Evolutionary conservation across 768 basidiomycete genomes (phyloP), one percentile per base, ranked within the genome.

Genomic region (Leccinum obscurum): DNA sequence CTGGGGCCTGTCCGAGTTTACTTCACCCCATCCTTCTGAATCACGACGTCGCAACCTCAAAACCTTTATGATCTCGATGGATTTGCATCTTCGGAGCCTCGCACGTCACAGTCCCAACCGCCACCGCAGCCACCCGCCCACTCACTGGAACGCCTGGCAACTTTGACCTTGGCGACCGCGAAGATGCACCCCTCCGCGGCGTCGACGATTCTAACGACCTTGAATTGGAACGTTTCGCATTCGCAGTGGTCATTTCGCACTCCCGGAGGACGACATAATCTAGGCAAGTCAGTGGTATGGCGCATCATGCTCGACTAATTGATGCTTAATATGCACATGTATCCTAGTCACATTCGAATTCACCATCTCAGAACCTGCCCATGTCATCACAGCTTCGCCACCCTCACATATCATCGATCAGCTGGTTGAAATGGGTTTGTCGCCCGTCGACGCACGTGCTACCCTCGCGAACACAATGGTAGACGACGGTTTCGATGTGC

Each of bases 381-480:
- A 39, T 59, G 7, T 62, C 62, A n/a, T 51, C 55, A 37, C 37
- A 39, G 1, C 71, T 0, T 88, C 88, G 1, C 89, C 89, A 3
- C 95, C 95, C 1, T 95, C 95, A 0, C 96, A 98, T 69, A 80
- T 98, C 55, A 76, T 94, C 1, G 95, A 95, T 0, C 90, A 93
- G 70, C 84, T 98, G 32, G 90, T 97, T 30, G 93, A 95, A 75
- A 96, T 98, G 94, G 96, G 95, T 3, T 98, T 97, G 76, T 85
- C 92, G 0, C 80, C 89, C 24, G 73, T 82, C n/a, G 86, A 92
- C 68, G 90, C 95, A 2, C 84, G 85, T 6, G 71, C 80, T 22
- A 94, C 95, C 0, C 83, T 98, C 2, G 81, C 84, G 3, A 80
- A 86, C 28, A 93, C 91, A 0, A 77, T 82, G 48, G 83, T 82